A percentile compares a stretch with the other conserved stretches of the same genome.
These are phyloP conservation scores for Martiniozyma asiatica DNA, from an alignment of 1,139 yeast species.

Conservation along the genomic window DNA sequence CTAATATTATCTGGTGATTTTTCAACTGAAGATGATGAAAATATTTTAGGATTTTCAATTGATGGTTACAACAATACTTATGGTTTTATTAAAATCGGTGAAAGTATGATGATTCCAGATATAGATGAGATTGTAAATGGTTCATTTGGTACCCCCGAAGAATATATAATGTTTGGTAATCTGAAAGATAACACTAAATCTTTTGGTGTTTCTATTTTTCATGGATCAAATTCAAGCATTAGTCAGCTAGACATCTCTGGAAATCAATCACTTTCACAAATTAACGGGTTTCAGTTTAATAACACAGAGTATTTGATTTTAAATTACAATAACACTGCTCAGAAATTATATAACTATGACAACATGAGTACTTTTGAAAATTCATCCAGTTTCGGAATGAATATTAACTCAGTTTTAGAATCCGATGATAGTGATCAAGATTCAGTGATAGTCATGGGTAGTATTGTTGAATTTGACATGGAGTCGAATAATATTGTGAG, in stretches of 20 bases:
- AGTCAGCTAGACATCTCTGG: neutral
- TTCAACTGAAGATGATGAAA: slow-evolving; percentile 26
- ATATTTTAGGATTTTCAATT: slow-evolving; percentile 23
- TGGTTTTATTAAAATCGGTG: slow-evolving; percentile 1
- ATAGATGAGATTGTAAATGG: slow-evolving; percentile 30
- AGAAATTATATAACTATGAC: slow-evolving; percentile 32
- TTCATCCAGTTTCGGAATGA: slow-evolving; percentile 11
- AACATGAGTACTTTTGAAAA: slow-evolving; percentile 24
- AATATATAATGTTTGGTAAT: slow-evolving; percentile 28
- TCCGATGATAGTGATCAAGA: slow-evolving; percentile 9
- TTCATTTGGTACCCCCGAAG: slow-evolving; percentile 20
- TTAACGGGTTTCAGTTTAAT: slow-evolving; percentile 25
- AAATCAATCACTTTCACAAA: slow-evolving; percentile 4
- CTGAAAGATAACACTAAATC: too few relatives aligned
- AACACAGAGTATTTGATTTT: slow-evolving; percentile 30
- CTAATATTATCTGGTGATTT: slow-evolving; percentile 41
- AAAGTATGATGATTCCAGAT: neutral
- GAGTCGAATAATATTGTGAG: slow-evolving; percentile 12
- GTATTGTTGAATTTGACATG: slow-evolving; percentile 16
- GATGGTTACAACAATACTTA: neutral
- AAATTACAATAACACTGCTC: slow-evolving; percentile 20
- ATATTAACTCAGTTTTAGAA: slow-evolving; percentile 27
- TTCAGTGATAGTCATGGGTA: slow-evolving; percentile 29
- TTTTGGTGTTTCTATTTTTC: too few relatives aligned
- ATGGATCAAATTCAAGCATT: slow-evolving; percentile 1